phyloP scores from a whole-genome alignment of 2,329 filamentous ascomycete species.

The Diaporthe ilicicola region DNA sequence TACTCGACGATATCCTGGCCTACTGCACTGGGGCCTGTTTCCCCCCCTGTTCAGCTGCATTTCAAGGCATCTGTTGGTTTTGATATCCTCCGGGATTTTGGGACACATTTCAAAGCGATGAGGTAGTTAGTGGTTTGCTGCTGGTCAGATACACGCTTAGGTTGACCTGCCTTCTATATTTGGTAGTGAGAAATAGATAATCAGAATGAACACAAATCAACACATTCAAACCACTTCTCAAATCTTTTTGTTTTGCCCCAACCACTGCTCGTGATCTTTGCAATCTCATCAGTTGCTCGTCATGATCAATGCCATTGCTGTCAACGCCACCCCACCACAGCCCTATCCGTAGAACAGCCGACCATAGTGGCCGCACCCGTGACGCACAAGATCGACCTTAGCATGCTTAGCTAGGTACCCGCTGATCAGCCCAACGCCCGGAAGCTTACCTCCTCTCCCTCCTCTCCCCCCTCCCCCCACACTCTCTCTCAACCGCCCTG shows the following conservation, averaged over 20 bases:
- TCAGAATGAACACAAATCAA: conserved; percentile 2
- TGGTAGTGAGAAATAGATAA: conserved; percentile 11
- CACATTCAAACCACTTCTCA: neutral
- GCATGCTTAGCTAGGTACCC: too few relatives aligned
- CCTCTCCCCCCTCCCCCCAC: too few relatives aligned
- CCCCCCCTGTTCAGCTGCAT: neutral
- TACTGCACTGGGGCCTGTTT: neutral
- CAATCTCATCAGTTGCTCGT: too few relatives aligned
- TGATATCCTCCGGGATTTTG: neutral
- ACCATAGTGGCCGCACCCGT: too few relatives aligned
- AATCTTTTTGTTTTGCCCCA: neutral
- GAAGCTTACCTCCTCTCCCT: too few relatives aligned
- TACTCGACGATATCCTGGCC: conserved; percentile 13
- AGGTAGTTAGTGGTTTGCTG: neutral
- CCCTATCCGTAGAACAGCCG: too few relatives aligned
- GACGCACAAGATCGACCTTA: too few relatives aligned
- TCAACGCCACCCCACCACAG: too few relatives aligned
- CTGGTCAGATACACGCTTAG: neutral
- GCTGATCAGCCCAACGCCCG: too few relatives aligned
- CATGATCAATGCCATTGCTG: too few relatives aligned
- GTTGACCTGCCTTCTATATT: neutral
- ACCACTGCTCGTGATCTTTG: neutral
- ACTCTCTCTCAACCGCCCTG: too few relatives aligned
- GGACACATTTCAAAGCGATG: neutral
- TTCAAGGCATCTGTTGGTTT: neutral